Evolutionary conservation across 2,329 filamentous ascomycete species (phyloP), one percentile per base, ranked within the genome.

Genomic region (Talaromyces atroroseus): DNA sequence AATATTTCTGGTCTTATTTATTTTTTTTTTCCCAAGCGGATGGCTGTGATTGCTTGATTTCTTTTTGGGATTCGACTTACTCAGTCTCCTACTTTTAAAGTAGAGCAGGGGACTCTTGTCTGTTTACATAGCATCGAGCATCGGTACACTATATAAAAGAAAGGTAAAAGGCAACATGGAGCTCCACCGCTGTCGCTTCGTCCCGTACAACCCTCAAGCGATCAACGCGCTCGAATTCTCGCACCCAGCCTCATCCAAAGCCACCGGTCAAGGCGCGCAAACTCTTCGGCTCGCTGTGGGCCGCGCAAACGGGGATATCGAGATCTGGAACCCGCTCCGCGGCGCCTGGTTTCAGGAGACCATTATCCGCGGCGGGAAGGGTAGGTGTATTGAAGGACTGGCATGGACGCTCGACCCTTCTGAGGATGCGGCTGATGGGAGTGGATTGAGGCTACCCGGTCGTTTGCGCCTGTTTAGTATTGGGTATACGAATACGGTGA

Each of bases 141-240:
- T 42, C 10, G 4, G 26, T 29, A 42, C 38, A 20, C 38, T 3
- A 16, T 2, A 51, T 3, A 45, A 29, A 42, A 5, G 16, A 20
- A 6, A 29, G 3, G 23, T 23, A 38, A 14, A 32, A 49, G 11
- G 8, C 18, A 51, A 46, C 59, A 96, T 97, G 92, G 92, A 97
- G 76, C 87, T 99, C 70, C 94, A 99, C 78, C 90, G 94, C 67
- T 95, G 92, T 70, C 90, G 94, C 69, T 99, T 99, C 76, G 88
- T 99, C 64, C 89, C 89, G 42, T 97, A 89, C 74, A 90, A 91
- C 62, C 88, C 90, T 7, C 90, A 90, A 59, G 87, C 91, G 57
- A 96, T 99, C 74, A 97, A 96, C 75, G 87, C 90, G 61, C 83
- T 97, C 69, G 90, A 92, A 63, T 97, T 99, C 73, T 96, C 94